Evolutionary conservation across 306 rosid species (phyloP), one percentile per base, ranked within the genome.

Genomic region (Vigna nakashimae): DNA sequence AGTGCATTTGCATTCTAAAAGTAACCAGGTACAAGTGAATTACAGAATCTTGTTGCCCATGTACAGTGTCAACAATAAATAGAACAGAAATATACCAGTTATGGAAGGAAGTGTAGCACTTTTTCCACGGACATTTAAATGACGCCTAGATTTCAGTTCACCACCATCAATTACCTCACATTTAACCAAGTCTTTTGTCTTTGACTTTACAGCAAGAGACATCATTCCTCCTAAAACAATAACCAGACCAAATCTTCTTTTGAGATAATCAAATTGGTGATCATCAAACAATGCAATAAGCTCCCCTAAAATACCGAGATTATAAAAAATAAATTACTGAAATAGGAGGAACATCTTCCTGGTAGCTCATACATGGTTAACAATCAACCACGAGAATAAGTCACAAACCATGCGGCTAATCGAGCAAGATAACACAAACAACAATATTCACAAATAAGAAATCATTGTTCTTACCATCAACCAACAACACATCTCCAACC

Each of bases 71-170:
- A 59, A 20, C 4, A 28, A 22, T 6, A 26, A 64, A 43, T 26
- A 15, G 56, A 70, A 62, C 64, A 59, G 48, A 75, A 64, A 38
- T 11, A 57, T 82, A 95, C 98, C 97, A 55, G 98, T 95, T 82
- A 95, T 91, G 42, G 98, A 95, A 90, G 98, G 98, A 69, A 95
- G 91, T 26, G 86, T 91, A 8, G 98, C 98, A 89, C 98, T 95
- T 83, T 92, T 95, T 58, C 98, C 98, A 7, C 97, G 98, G 42
- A 95, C 98, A 87, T 95, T 95, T 59, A 95, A 85, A 81, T 95
- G 98, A 46, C 96, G 98, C 85, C 98, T 90, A 36, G 98, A 95
- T 87, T 95, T 91, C 63, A 95, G 82, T 75, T 95, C 98, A 51
- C 98, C 98, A 0, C 98, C 98, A 81, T 95, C 98, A 77, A 92